Evolutionary conservation across 2,329 filamentous ascomycete genomes (phyloP).

Genomic region (Orbilia brochopaga): DNA sequence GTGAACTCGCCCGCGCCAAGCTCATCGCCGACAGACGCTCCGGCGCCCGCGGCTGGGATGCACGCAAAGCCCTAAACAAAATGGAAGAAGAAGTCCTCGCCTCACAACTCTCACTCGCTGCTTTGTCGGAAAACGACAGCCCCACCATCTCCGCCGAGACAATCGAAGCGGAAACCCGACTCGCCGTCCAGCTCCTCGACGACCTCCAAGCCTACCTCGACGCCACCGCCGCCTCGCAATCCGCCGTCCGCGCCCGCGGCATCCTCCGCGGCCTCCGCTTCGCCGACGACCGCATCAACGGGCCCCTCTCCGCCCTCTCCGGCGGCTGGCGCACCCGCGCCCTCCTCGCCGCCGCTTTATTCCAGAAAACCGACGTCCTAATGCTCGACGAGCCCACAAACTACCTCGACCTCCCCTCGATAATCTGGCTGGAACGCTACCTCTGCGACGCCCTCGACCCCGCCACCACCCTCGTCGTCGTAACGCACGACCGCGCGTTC

Average conservation of each 20-base stretch:
- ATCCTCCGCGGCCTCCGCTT: constrained; percentile 76
- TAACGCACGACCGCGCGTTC: constrained; percentile 85
- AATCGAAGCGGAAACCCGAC: constrained; percentile 70
- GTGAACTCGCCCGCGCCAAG: constrained; percentile 71
- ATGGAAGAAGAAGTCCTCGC: constrained; percentile 71
- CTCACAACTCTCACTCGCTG: constrained; percentile 63
- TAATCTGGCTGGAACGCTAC: constrained; percentile 82
- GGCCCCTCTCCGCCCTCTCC: constrained; percentile 70
- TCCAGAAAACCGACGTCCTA: constrained; percentile 76
- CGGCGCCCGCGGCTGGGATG: constrained; percentile 74
- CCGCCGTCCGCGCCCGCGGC: constrained; percentile 62
- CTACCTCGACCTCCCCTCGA: constrained; percentile 79
- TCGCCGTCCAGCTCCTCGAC: constrained; percentile 72
- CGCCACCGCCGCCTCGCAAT: constrained; percentile 57
- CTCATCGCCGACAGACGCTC: constrained; percentile 77
- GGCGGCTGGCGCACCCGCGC: constrained; percentile 79
- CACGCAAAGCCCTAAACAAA: constrained; percentile 74
- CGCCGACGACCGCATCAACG: constrained; percentile 66
- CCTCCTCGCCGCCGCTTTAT: constrained; percentile 69
- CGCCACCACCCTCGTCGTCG: constrained; percentile 70
- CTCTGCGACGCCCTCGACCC: constrained; percentile 65
- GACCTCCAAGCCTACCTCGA: constrained; percentile 73
- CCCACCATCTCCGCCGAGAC: constrained; percentile 65
- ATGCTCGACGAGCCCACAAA: constrained; percentile 88
- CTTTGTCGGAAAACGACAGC: constrained; percentile 54